phyloP scores from a whole-genome alignment of 1,139 yeast species.

The Blastobotrys serpentis region DNA sequence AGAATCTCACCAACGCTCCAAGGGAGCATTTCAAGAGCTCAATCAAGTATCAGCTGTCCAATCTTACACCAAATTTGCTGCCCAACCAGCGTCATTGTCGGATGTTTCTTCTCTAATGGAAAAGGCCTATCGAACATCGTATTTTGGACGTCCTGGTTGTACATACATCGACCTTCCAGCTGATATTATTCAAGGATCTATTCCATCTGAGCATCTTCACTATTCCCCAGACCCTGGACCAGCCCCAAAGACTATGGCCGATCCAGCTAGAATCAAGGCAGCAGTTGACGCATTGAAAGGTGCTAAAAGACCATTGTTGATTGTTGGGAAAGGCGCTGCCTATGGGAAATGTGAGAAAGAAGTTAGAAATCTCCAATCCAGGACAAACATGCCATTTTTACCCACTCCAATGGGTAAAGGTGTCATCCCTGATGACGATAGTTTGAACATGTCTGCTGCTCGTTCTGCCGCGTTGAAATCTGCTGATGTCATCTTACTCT shows the following conservation, averaged over 20 bases:
- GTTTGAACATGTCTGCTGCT: constrained; percentile 55
- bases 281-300: constrained; percentile 39
- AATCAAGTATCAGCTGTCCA: constrained; percentile 54
- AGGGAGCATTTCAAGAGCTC: constrained; percentile 67
- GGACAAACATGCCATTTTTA: constrained; percentile 50
- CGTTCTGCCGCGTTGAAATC: constrained; percentile 53
- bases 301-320: constrained; percentile 51
- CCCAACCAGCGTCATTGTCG: constrained; percentile 42
- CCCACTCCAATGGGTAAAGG: constrained; percentile 80
- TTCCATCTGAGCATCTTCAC: not conserved
- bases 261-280: constrained; percentile 38
- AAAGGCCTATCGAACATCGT: constrained; percentile 50
- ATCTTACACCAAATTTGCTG: constrained; percentile 50
- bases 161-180: constrained; percentile 66
- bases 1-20: constrained; percentile 47
- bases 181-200: constrained; percentile 46
- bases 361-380: constrained; percentile 43
- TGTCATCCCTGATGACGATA: constrained; percentile 51
- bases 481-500: constrained; percentile 55
- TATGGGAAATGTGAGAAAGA: constrained; percentile 43
- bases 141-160: constrained; percentile 56
- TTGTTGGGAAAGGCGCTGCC: constrained; percentile 65
- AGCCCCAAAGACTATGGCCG: constrained; percentile 45
- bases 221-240: constrained; percentile 30
- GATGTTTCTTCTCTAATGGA: constrained; percentile 45